A percentile compares a stretch with the other conserved stretches of the same genome.
Evolutionary conservation across 2,329 filamentous ascomycete species (phyloP).

Genomic region (Aspergillus spinulosporus): DNA sequence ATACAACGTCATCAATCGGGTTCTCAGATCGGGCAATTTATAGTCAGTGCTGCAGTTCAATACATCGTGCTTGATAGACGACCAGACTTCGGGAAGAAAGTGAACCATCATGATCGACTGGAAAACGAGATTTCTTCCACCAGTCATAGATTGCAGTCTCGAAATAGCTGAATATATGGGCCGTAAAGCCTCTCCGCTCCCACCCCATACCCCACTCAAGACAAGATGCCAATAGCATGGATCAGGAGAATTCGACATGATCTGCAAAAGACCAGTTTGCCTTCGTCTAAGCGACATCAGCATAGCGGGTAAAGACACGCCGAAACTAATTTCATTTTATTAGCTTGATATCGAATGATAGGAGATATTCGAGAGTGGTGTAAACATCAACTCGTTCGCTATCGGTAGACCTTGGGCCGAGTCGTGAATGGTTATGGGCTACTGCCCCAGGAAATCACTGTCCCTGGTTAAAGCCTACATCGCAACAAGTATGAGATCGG

Average conservation of each 20-base stretch:
- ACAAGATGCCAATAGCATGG: background rate
- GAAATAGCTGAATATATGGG: too few relatives aligned
- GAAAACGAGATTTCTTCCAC: background rate
- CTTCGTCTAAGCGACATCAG: too few relatives aligned
- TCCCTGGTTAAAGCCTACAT: too few relatives aligned
- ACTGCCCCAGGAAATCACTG: too few relatives aligned
- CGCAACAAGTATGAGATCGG: too few relatives aligned
- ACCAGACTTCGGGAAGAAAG: background rate
- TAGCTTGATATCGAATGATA: too few relatives aligned
- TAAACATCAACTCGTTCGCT: too few relatives aligned
- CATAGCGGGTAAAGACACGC: too few relatives aligned
- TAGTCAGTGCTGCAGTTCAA: background rate
- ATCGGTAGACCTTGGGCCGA: background rate
- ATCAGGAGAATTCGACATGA: background rate
- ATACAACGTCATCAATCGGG: background rate
- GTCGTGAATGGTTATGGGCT: background rate
- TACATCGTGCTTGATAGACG: background rate
- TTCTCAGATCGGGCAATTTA: background rate
- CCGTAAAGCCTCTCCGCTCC: background rate
- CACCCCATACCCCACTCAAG: background rate
- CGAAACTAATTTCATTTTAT: too few relatives aligned
- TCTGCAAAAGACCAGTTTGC: too few relatives aligned
- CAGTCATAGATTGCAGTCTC: background rate
- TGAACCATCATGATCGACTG: background rate
- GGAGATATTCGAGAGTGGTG: too few relatives aligned